phyloP scores from a whole-genome alignment of 1,139 yeast species.

The Candida sanyaensis region DNA sequence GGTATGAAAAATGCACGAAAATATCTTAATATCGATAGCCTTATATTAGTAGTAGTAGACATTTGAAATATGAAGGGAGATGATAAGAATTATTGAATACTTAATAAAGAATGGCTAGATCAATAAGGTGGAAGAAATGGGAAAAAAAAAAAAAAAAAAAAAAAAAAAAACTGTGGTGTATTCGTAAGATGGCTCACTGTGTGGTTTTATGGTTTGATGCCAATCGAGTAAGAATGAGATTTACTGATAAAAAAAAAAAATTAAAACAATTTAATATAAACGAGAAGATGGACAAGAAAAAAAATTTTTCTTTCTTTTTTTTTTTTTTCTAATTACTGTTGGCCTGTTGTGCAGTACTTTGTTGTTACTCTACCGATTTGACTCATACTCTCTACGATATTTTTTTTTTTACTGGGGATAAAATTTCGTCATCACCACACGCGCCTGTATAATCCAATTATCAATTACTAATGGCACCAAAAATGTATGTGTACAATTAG shows the following conservation, averaged over 20 bases:
- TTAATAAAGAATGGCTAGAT: neutral
- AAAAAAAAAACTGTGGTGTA: conserved; percentile 6
- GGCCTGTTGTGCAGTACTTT: too few relatives aligned
- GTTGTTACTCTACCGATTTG: too few relatives aligned
- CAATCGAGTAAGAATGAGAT: neutral
- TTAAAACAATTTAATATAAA: too few relatives aligned
- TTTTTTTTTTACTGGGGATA: neutral
- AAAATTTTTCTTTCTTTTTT: conserved; percentile 2
- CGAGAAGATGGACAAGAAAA: neutral
- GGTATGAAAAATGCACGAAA: conserved; percentile 18
- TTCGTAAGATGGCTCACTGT: neutral
- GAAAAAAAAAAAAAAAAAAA: too few relatives aligned
- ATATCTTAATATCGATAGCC: conserved; percentile 13
- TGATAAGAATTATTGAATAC: too few relatives aligned
- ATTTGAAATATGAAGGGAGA: neutral
- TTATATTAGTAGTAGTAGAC: conserved; percentile 9
- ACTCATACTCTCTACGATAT: too few relatives aligned
- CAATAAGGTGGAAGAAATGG: neutral
- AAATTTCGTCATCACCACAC: conserved; percentile 6
- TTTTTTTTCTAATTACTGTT: neutral
- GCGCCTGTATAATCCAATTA: neutral
- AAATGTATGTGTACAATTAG: conserved; percentile 10
- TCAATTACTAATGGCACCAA: conserved; percentile 14
- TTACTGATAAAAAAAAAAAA: too few relatives aligned
- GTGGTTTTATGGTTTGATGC: neutral